phyloP scores from a whole-genome alignment of 495 filamentous ascomycete species.

The Lichina pygmaea region DNA sequence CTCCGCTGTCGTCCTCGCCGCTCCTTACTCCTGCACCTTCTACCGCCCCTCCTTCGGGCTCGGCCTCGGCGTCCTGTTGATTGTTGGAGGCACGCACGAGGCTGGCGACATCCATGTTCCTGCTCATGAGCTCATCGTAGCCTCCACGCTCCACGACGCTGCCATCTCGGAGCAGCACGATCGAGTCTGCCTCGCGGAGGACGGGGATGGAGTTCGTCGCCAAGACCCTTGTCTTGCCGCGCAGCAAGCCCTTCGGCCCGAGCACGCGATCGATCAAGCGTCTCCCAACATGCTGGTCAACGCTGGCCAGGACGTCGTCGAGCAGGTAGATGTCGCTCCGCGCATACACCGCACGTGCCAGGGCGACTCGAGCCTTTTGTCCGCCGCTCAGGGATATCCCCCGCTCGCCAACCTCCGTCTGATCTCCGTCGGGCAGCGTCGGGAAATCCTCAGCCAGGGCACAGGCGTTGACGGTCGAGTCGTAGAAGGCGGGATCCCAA shows the following conservation, averaged over 20 bases:
- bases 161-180: conserved; percentile 59
- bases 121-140: conserved; percentile 71
- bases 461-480: conserved; percentile 79
- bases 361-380: conserved; percentile 84
- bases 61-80: conserved; percentile 22
- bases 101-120: conserved; percentile 72
- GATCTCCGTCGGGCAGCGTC: conserved; percentile 80
- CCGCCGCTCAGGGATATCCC: conserved; percentile 94
- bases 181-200: conserved; percentile 61
- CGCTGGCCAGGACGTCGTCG: conserved; percentile 83
- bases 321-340: conserved; percentile 90
- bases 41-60: conserved; percentile 23
- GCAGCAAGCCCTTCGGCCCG: conserved; percentile 57
- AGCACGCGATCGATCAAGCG: conserved; percentile 88
- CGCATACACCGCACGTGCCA: conserved; percentile 90
- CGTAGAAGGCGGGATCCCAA: conserved; percentile 87
- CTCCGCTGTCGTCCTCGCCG: conserved; percentile 22
- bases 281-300: conserved; percentile 90
- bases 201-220: conserved; percentile 94
- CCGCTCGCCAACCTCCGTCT: conserved; percentile 88
- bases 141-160: conserved; percentile 68
- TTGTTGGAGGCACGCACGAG: conserved; percentile 55
- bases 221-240: conserved; percentile 69
- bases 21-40: conserved; percentile 7
- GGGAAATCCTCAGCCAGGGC: conserved; percentile 79